Base-by-base conservation (phyloP, 345 rosid genomes). In the Acer saccharum region DNA sequence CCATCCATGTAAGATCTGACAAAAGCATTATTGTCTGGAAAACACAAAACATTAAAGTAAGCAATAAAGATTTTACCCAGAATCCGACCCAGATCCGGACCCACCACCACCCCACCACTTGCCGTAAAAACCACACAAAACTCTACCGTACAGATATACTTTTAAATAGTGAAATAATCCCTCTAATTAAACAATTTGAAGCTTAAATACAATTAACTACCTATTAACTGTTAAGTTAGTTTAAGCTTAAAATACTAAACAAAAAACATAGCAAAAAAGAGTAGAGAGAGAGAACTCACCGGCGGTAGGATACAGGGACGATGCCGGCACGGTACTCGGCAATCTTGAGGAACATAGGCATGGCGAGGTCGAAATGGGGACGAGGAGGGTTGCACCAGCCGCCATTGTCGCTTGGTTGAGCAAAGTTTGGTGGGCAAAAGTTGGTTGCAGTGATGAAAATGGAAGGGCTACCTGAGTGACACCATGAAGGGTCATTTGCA, bases 301-400 rank as follows among this genome's bases (percentile, higher is more conserved):
- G 77, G 79, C 90, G 88, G 76, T 71, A 86, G 1, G 83, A 35
- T 52, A 85, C 84, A 7, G 90, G 90, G 74, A 87, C 90, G 66
- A 87, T 87, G 1, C 90, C 88, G n/a, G 90, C 90, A 3, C 87
- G 84, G 84, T 85, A 87, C 74, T 87, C 83, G 3, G 90, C 90
- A 63, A 87, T 83, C 80, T 85, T 87, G 43, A 87, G 88, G 80
- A 87, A 87, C 90, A 87, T 82, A 43, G 90, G 90, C 90, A 87
- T 87, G 58, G 90, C 87, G 43, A 85, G 88, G 78, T 87, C 90
- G 64, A 87, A 87, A 69, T 87, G 88, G 2, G 88, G 76, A 43
- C 87, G 87, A 58, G 90, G 90, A 23, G 90, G 90, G 88, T 87
- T 87, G 79, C 90, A 87, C 90, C 90, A 87, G 14, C 90, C 90